Conservation (phyloP, 495 filamentous ascomycete species). For the Margaritispora aquatica region DNA sequence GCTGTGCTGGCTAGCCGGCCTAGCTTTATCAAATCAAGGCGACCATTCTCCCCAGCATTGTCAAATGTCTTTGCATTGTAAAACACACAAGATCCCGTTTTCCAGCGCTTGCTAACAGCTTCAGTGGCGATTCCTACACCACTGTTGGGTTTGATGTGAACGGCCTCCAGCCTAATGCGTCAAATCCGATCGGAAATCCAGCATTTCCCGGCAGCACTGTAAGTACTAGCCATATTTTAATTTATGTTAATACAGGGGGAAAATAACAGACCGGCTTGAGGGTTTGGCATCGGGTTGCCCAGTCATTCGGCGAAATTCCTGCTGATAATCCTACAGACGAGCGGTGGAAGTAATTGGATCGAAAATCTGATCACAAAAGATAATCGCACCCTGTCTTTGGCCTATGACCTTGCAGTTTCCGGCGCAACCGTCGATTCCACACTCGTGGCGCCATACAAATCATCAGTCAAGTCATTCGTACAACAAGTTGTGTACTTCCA, state of each 20-base stretch:
- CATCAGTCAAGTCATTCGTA: constrained; percentile 48
- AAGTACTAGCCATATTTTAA: not conserved
- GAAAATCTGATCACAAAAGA: constrained; percentile 49
- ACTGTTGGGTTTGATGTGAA: constrained; percentile 59
- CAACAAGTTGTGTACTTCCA: constrained; percentile 46
- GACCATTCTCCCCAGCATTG: not conserved
- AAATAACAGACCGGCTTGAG: not conserved
- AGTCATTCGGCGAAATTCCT: not conserved
- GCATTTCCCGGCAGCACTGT: constrained; percentile 47
- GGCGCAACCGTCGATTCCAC: constrained; percentile 60
- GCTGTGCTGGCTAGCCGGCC: not conserved
- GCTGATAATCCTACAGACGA: not conserved
- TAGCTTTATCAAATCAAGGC: not conserved
- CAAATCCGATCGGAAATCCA: constrained; percentile 74
- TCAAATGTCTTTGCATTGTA: not conserved
- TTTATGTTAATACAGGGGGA: constrained; percentile 40
- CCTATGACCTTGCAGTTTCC: constrained; percentile 63
- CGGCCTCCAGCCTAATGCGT: constrained; percentile 44
- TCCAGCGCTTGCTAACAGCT: not conserved
- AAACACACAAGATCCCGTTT: not conserved
- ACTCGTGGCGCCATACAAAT: constrained; percentile 43
- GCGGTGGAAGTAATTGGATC: constrained; percentile 48
- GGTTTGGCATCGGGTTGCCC: not conserved
- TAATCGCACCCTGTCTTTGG: constrained; percentile 43
- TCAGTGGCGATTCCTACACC: constrained; percentile 47